A percentile compares a stretch with the other conserved stretches of the same genome.
Conservation (phyloP, 176 grass and related monocot species). For the Oryza punctata region DNA sequence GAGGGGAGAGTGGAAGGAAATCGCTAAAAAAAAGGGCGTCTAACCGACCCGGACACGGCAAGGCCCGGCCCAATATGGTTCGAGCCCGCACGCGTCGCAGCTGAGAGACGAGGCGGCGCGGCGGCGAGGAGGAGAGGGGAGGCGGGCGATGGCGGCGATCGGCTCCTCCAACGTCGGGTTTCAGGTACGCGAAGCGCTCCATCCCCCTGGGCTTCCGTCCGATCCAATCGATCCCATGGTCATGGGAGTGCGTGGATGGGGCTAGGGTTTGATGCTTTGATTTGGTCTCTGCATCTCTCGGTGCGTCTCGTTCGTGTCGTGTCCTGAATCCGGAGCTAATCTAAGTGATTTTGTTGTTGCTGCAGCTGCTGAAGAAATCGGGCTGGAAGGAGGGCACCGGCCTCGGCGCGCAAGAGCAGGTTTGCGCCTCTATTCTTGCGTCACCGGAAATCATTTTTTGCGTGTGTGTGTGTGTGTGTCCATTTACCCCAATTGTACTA, state of each 20-base stretch:
- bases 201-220: neutral
- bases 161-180: constrained; percentile 92
- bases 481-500: neutral
- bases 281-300: neutral
- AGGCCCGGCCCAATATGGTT: neutral
- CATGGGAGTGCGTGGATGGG: neutral
- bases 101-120: neutral
- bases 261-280: constrained; percentile 62
- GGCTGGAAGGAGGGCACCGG: constrained; percentile 97
- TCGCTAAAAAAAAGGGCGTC: no score
- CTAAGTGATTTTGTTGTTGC: neutral
- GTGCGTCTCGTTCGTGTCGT: neutral
- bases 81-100: neutral
- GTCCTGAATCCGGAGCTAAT: neutral
- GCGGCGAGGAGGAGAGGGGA: neutral
- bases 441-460: neutral
- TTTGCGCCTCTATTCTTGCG: constrained; percentile 7
- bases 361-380: constrained; percentile 87
- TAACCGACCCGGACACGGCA: constrained; percentile 26
- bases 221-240: no score
- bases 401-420: constrained; percentile 89
- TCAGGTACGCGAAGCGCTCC: constrained; percentile 44
- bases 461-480: neutral
- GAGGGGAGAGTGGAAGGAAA: no score
- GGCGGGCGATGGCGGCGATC: constrained; percentile 45